These are phyloP conservation scores for Saturnispora gosingensis DNA, from an alignment of 805 yeast genomes.

Conservation along the genomic window DNA sequence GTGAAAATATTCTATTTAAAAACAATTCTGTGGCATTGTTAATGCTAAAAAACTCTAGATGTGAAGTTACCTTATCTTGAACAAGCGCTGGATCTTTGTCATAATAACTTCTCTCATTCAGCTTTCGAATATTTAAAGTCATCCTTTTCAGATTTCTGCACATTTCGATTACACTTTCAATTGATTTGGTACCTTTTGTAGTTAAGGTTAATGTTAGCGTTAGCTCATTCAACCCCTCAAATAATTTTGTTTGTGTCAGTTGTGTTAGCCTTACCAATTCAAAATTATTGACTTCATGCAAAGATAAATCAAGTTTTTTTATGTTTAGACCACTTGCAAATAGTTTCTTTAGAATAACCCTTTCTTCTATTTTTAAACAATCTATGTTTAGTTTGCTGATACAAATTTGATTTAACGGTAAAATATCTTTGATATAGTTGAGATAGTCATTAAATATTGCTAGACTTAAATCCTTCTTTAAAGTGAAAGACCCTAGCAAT, in stretches of 20 bases:
- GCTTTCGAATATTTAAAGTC: background rate
- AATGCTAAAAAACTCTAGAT: background rate
- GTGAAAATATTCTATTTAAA: slow-evolving; percentile 2
- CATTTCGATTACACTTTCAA: slow-evolving; percentile 5
- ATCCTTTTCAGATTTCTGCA: slow-evolving; percentile 1
- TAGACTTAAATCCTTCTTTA: slow-evolving; percentile 2
- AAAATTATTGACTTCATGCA: slow-evolving; percentile 1
- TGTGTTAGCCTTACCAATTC: slow-evolving; percentile 6
- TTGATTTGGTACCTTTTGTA: slow-evolving; percentile 9
- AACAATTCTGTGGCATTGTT: background rate
- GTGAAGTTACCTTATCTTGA: background rate
- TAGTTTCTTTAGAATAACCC: slow-evolving; percentile 1
- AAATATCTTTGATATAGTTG: slow-evolving; percentile 9
- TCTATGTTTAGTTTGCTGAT: slow-evolving; percentile 1
- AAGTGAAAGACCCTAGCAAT: slow-evolving; percentile 6
- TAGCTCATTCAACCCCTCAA: background rate
- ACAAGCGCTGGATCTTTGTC: background rate
- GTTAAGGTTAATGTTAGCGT: background rate
- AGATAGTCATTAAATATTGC: slow-evolving; percentile 2
- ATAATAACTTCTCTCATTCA: background rate
- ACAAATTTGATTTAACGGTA: slow-evolving; percentile 2
- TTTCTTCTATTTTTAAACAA: background rate
- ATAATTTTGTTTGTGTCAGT: slow-evolving; percentile 3
- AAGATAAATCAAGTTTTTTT: background rate
- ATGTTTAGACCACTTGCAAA: slow-evolving; percentile 7